Conservation (phyloP, 257 asterid species). For the Solanum appendiculatum region DNA sequence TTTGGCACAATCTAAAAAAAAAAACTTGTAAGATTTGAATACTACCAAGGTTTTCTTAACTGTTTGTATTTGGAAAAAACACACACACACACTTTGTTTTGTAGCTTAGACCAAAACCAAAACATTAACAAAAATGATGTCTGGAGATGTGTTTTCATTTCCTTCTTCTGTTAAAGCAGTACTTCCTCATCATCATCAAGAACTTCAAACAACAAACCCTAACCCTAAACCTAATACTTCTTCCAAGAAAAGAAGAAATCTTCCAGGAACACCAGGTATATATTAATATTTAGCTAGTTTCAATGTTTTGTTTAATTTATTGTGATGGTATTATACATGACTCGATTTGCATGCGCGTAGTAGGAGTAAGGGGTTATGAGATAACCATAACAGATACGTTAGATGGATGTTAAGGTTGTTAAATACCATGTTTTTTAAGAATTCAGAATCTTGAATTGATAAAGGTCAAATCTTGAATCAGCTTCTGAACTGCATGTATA, state of each 20-base stretch:
- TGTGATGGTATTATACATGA: background rate
- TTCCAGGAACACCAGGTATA: constrained; percentile 91
- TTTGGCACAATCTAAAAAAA: constrained; percentile 18
- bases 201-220: constrained; percentile 30
- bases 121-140: constrained; percentile 40
- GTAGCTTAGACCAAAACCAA: constrained; percentile 6
- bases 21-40: constrained; percentile 19
- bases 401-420: background rate
- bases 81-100: constrained; percentile 20
- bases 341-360: background rate
- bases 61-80: constrained; percentile 45
- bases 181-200: constrained; percentile 7
- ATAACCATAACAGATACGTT: background rate
- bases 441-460: background rate
- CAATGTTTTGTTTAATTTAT: background rate
- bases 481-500: background rate
- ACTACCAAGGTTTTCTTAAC: constrained; percentile 42
- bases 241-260: constrained; percentile 69
- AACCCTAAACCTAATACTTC: constrained; percentile 37
- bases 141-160: constrained; percentile 62
- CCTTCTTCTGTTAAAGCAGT: constrained; percentile 39
- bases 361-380: background rate
- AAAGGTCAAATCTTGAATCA: background rate
- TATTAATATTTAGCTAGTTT: background rate
- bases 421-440: background rate